A percentile compares a stretch with the other conserved stretches of the same genome.
Conservation (phyloP, 2,329 filamentous ascomycete species). For the Talaromyces sp. region DNA sequence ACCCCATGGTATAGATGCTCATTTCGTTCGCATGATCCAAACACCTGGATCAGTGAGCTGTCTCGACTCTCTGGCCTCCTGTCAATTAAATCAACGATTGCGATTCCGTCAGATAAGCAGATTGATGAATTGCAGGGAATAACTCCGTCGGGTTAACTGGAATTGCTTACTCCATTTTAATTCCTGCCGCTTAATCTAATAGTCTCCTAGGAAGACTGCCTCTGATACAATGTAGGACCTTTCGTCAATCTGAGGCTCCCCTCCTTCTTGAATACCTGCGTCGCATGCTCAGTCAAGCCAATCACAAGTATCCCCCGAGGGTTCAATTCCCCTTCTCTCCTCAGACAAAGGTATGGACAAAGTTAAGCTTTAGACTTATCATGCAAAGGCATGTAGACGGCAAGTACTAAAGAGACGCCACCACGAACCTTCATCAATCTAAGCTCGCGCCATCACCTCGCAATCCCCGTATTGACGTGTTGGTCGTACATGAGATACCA, state of each 20-base stretch:
- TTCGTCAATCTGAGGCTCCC: not conserved
- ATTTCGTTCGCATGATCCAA: constrained; percentile 3
- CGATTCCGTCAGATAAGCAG: not conserved
- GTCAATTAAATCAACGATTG: not conserved
- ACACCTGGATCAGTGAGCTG: not conserved
- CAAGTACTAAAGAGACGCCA: not conserved
- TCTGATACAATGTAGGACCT: not conserved
- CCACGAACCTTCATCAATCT: not conserved
- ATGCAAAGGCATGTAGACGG: not conserved
- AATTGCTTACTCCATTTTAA: not conserved
- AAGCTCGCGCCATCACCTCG: not conserved
- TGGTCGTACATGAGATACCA: not conserved
- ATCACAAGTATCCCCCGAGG: not conserved
- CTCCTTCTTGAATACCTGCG: not conserved
- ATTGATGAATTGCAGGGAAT: not conserved
- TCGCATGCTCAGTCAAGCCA: not conserved
- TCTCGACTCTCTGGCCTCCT: not conserved
- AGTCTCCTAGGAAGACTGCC: not conserved
- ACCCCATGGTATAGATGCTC: not conserved
- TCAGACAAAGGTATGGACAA: not conserved
- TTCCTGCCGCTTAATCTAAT: not conserved
- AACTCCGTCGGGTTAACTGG: not conserved
- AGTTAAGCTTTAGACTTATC: not conserved
- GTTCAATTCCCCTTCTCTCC: not conserved
- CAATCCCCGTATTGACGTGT: not conserved